phyloP scores from a whole-genome alignment of 1,139 yeast genomes.

The Zygoascus sp. region DNA sequence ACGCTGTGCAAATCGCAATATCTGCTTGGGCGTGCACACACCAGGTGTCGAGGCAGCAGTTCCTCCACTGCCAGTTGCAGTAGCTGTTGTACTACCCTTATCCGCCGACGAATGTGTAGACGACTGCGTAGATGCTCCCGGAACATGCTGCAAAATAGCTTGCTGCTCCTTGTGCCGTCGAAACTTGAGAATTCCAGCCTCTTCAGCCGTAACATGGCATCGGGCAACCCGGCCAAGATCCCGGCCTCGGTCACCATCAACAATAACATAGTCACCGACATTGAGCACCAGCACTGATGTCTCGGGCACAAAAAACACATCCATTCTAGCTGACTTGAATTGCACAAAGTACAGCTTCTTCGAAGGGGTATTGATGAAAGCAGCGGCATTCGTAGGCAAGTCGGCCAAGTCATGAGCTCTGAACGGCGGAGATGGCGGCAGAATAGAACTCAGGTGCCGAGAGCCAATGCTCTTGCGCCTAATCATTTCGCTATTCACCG shows the following conservation, averaged over 20 bases:
- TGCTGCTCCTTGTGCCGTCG: conserved; percentile 75
- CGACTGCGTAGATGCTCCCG: conserved; percentile 24
- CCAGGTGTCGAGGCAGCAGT: conserved; percentile 34
- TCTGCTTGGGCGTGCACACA: conserved; percentile 63
- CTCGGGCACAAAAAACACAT: conserved; percentile 67
- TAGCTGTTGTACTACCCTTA: too few species aligned
- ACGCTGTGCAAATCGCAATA: conserved; percentile 62
- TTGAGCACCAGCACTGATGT: conserved; percentile 49
- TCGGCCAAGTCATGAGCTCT: conserved; percentile 8
- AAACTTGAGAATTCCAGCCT: conserved; percentile 78
- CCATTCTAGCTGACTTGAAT: conserved; percentile 83
- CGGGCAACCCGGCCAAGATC: conserved; percentile 80
- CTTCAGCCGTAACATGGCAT: conserved; percentile 61
- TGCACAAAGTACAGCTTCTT: conserved; percentile 60
- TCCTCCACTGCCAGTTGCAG: conserved; percentile 19
- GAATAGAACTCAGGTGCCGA: not conserved
- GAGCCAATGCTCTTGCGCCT: not conserved
- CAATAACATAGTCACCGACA: conserved; percentile 78
- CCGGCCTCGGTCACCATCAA: conserved; percentile 95
- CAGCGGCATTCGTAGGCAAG: conserved; percentile 15
- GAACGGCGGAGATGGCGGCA: conserved; percentile 15
- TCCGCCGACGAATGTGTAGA: too few species aligned
- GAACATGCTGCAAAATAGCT: conserved; percentile 46
- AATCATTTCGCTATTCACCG: conserved; percentile 6
- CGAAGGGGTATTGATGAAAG: conserved; percentile 27